Conservation (phyloP, 345 rosid species). For the Erucastrum elatum region DNA sequence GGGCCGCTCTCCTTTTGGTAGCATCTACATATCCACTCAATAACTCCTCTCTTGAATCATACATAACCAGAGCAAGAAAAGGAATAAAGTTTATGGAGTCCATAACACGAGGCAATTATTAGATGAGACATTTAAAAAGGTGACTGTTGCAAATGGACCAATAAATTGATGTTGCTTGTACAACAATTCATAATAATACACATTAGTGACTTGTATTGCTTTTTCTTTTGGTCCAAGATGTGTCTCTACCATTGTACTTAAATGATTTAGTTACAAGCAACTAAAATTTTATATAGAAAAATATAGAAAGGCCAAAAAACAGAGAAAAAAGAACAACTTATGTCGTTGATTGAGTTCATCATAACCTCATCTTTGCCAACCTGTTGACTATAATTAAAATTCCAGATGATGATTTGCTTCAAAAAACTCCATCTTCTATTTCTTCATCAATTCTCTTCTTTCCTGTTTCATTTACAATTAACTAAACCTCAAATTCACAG, state of each 20-base stretch:
- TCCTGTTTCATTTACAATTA: slow-evolving; percentile 31
- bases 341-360: slow-evolving; percentile 17
- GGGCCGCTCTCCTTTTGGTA: slow-evolving; percentile 84
- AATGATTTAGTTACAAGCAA: slow-evolving; percentile 31
- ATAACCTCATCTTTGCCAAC: slow-evolving; percentile 26
- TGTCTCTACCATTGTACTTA: background rate
- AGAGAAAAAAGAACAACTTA: slow-evolving; percentile 15
- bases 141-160: slow-evolving; percentile 3
- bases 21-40: slow-evolving; percentile 51
- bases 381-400: slow-evolving; percentile 15
- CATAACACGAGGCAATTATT: background rate
- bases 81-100: background rate
- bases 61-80: background rate
- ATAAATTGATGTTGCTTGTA: slow-evolving; percentile 19
- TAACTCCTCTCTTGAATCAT: slow-evolving; percentile 63
- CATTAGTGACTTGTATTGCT: slow-evolving; percentile 14
- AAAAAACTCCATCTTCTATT: slow-evolving; percentile 14
- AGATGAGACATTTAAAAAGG: background rate
- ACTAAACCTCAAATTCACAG: background rate
- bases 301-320: background rate
- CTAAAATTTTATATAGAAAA: slow-evolving; percentile 16
- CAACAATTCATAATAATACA: slow-evolving; percentile 25
- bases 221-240: slow-evolving; percentile 5
- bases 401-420: slow-evolving; percentile 17
- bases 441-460: slow-evolving; percentile 20